Evolutionary conservation across 2,329 filamentous ascomycete genomes (phyloP).

Genomic region (Cladosporium velox): DNA sequence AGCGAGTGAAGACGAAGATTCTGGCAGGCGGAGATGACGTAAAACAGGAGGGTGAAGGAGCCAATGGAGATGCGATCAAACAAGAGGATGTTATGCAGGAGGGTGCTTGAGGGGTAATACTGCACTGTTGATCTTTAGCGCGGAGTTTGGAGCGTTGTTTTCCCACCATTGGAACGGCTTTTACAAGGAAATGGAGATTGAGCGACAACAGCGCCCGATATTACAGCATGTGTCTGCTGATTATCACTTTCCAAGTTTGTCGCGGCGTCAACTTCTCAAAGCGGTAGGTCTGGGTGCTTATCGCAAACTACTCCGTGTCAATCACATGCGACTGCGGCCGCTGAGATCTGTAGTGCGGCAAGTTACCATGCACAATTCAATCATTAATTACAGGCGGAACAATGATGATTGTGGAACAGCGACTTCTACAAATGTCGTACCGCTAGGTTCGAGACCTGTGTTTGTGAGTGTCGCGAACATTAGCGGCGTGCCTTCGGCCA

Average conservation of each 20-base stretch:
- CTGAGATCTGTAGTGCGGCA: neutral
- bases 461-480: neutral
- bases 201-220: neutral
- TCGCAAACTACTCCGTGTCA: neutral
- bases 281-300: neutral
- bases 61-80: neutral
- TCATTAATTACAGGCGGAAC: neutral
- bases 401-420: neutral
- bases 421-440: neutral
- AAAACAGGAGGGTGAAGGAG: neutral
- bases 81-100: slow-evolving; percentile 13
- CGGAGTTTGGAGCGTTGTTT: slow-evolving; percentile 5
- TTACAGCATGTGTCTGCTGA: neutral
- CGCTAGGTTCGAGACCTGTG: neutral
- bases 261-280: neutral
- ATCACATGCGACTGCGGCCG: neutral
- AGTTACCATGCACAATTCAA: neutral
- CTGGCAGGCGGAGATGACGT: slow-evolving; percentile 34
- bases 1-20: slow-evolving; percentile 35
- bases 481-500: neutral
- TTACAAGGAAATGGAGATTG: neutral
- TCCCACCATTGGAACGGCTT: slow-evolving; percentile 1
- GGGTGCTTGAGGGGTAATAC: slow-evolving; percentile 3
- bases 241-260: neutral
- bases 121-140: neutral